phyloP scores from a whole-genome alignment of 345 rosid genomes.

The Isatis tinctoria region DNA sequence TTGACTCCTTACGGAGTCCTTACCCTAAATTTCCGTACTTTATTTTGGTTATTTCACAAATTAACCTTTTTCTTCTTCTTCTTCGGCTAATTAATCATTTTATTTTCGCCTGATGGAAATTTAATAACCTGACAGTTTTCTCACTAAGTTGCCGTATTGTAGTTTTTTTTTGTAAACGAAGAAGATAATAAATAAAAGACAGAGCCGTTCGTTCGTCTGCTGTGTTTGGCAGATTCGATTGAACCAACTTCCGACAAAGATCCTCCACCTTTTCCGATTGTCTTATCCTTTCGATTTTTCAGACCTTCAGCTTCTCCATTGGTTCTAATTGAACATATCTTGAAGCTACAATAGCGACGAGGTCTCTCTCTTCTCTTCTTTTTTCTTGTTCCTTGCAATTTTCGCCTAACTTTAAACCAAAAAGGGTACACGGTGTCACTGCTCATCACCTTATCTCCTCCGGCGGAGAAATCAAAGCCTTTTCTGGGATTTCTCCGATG shows the following conservation, averaged over 20 bases:
- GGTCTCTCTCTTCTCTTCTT: not conserved
- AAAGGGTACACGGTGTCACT: not conserved
- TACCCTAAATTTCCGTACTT: not conserved
- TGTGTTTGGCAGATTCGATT: conserved; percentile 22
- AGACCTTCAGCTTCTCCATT: conserved; percentile 12
- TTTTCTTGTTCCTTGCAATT: not conserved
- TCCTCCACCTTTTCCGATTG: conserved; percentile 16
- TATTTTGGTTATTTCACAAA: not conserved
- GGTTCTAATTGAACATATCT: not conserved
- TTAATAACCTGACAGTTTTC: not conserved
- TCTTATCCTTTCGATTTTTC: not conserved
- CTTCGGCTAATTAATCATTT: not conserved
- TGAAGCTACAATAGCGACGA: conserved; percentile 9
- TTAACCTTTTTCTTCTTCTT: not conserved
- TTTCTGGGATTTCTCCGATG: not conserved
- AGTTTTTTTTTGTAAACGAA: not conserved
- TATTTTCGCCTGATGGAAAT: not conserved
- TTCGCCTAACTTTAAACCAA: not conserved
- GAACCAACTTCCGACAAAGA: conserved; percentile 28
- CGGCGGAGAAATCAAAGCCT: conserved; percentile 20
- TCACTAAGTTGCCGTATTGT: conserved; percentile 26
- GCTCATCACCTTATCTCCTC: not conserved
- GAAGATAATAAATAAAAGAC: conserved; percentile 25
- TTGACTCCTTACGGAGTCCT: too few relatives aligned
- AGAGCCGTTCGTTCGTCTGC: conserved; percentile 19